Evolutionary conservation across 2,329 filamentous ascomycete genomes (phyloP).

Genomic region (Talaromyces sp.): DNA sequence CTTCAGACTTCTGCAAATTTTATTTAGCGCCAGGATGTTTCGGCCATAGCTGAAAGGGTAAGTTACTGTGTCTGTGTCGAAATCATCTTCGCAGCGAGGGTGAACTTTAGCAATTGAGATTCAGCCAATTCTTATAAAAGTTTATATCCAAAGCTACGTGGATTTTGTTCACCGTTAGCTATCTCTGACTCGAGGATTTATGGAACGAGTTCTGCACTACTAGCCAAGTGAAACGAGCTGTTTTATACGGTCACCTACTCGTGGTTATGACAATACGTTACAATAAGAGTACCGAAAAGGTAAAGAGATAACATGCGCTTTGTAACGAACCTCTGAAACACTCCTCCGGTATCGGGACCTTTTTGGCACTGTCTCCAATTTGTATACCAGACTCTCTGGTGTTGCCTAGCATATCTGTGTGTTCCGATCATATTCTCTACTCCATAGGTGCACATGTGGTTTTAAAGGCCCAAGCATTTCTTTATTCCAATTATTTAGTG

Average conservation of each 20-base stretch:
- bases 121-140: not conserved
- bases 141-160: not conserved
- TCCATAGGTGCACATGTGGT: no score
- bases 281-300: not conserved
- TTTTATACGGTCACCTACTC: not conserved
- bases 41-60: not conserved
- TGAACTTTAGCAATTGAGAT: not conserved
- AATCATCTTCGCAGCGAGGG: not conserved
- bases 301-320: not conserved
- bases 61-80: not conserved
- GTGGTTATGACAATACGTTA: not conserved
- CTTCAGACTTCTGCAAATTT: not conserved
- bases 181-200: not conserved
- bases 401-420: no score
- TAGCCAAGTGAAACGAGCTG: not conserved
- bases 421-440: not conserved
- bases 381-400: not conserved
- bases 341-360: not conserved
- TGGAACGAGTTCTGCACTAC: not conserved
- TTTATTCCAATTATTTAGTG: not conserved
- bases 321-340: not conserved
- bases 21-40: not conserved
- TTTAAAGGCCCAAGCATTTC: not conserved
- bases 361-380: not conserved
- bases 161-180: not conserved